Percentiles rank a stretch among this genome's conserved stretches.
These are phyloP conservation scores for Stagonosporopsis vannaccii DNA, from an alignment of 2,329 filamentous ascomycete genomes.

Conservation along the genomic window DNA sequence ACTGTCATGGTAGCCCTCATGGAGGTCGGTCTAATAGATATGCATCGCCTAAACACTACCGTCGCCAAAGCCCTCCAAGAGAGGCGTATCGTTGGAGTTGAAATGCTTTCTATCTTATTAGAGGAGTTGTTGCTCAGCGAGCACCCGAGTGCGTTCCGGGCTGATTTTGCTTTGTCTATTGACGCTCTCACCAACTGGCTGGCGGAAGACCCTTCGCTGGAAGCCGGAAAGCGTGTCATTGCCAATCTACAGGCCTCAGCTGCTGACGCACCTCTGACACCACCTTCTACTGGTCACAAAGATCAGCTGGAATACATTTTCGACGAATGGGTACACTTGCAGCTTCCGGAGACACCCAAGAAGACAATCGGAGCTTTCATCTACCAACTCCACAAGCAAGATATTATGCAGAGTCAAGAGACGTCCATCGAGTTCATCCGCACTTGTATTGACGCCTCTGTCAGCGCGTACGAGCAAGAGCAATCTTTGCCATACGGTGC, in stretches of 20 bases:
- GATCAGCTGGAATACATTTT: slow-evolving; percentile 96
- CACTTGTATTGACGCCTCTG: slow-evolving; percentile 78
- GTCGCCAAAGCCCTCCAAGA: slow-evolving; percentile 76
- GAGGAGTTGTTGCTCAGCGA: slow-evolving; percentile 81
- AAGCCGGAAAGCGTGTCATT: slow-evolving; percentile 74
- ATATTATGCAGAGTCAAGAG: slow-evolving; percentile 76
- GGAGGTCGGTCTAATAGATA: slow-evolving; percentile 66
- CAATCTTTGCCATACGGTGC: slow-evolving; percentile 65
- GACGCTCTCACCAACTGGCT: slow-evolving; percentile 85
- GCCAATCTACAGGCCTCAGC: slow-evolving; percentile 68
- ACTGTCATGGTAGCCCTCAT: slow-evolving; percentile 67
- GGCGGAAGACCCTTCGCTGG: slow-evolving; percentile 71
- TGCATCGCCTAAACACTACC: slow-evolving; percentile 66
- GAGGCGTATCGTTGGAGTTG: slow-evolving; percentile 74
- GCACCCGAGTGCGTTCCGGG: slow-evolving; percentile 77
- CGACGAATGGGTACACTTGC: slow-evolving; percentile 90
- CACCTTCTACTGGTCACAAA: slow-evolving; percentile 66
- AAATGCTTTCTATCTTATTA: slow-evolving; percentile 81
- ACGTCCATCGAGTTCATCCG: slow-evolving; percentile 83
- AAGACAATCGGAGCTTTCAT: slow-evolving; percentile 79
- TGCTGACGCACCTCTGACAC: slow-evolving; percentile 60
- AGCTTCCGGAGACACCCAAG: slow-evolving; percentile 77
- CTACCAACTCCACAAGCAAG: slow-evolving; percentile 78
- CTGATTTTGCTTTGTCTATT: slow-evolving; percentile 85
- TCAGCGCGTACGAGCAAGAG: slow-evolving; percentile 78